Percentiles rank a stretch among this genome's conserved stretches.
Evolutionary conservation across 2,329 filamentous ascomycete genomes (phyloP).

Genomic region (Neofusicoccum laricinum): DNA sequence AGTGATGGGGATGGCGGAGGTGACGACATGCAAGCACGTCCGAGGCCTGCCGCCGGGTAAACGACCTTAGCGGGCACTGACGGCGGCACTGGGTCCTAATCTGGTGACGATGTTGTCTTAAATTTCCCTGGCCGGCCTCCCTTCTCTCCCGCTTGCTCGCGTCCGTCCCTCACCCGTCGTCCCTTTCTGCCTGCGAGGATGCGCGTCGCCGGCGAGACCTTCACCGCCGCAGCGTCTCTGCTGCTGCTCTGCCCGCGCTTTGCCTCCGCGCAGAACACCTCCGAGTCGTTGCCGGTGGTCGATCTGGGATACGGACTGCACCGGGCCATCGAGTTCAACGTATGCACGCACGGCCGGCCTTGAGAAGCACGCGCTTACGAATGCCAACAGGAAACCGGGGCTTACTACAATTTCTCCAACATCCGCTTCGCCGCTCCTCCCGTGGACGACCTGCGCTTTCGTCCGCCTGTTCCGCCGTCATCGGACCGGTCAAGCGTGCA

Average conservation of each 20-base stretch:
- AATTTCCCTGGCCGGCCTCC: too few species aligned
- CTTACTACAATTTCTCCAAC: conserved; percentile 55
- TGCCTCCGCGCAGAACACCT: neutral
- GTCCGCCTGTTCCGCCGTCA: conserved; percentile 44
- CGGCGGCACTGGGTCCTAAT: neutral
- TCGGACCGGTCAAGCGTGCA: conserved; percentile 46
- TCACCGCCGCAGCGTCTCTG: neutral
- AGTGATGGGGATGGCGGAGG: neutral
- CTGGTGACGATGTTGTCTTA: neutral
- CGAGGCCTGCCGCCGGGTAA: neutral
- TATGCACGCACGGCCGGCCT: neutral
- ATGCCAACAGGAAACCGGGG: conserved; percentile 38
- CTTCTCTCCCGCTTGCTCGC: too few species aligned
- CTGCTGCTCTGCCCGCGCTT: neutral
- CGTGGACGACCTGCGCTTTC: conserved; percentile 50
- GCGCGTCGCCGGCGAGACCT: neutral
- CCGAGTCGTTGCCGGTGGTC: neutral
- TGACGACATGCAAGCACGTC: neutral
- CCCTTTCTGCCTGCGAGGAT: neutral
- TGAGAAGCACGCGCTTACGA: conserved; percentile 29
- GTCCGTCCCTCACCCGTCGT: too few species aligned
- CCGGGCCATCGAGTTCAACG: conserved; percentile 5
- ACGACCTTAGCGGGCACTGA: neutral
- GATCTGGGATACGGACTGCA: conserved; percentile 14
- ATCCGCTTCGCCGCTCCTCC: conserved; percentile 57